Percentiles rank a stretch among this genome's conserved stretches.
These are phyloP conservation scores for Geotrichum cucujoidarum DNA, from an alignment of 1,139 yeast genomes.

Conservation along the genomic window DNA sequence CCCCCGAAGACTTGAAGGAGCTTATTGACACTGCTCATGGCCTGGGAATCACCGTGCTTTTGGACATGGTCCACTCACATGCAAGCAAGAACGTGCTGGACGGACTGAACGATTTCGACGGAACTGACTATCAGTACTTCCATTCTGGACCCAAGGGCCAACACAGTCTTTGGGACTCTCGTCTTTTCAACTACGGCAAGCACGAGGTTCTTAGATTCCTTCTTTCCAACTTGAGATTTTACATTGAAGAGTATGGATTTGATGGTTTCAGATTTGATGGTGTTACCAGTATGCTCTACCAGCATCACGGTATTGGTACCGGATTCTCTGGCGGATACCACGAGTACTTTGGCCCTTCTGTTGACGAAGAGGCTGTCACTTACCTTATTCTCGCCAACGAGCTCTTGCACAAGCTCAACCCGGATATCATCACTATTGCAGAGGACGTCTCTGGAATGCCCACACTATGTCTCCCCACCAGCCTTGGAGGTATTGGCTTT, in stretches of 20 bases:
- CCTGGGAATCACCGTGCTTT: constrained; percentile 75
- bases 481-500: constrained; percentile 83
- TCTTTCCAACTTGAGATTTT: constrained; percentile 81
- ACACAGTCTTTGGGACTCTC: constrained; percentile 93
- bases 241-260: constrained; percentile 74
- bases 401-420: constrained; percentile 53
- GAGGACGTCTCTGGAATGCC: constrained; percentile 99
- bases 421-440: constrained; percentile 72
- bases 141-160: constrained; percentile 81
- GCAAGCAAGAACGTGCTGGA: constrained; percentile 92
- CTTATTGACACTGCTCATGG: constrained; percentile 89
- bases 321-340: constrained; percentile 89
- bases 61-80: constrained; percentile 94
- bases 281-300: constrained; percentile 86
- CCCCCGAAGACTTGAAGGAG: constrained; percentile 91
- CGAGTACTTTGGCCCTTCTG: constrained; percentile 78
- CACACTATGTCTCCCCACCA: constrained; percentile 72
- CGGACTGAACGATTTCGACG: constrained; percentile 90
- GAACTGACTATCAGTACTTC: constrained; percentile 92
- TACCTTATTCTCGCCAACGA: constrained; percentile 86
- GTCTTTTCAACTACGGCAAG: constrained; percentile 83
- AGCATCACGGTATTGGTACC: constrained; percentile 86
- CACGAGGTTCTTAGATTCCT: constrained; percentile 87
- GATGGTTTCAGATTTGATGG: constrained; percentile 98
- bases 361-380: constrained; percentile 80